A percentile compares a stretch with the other conserved stretches of the same genome.
Conservation (phyloP, 495 filamentous ascomycete genomes). For the Trichoderma orchidacearum region DNA sequence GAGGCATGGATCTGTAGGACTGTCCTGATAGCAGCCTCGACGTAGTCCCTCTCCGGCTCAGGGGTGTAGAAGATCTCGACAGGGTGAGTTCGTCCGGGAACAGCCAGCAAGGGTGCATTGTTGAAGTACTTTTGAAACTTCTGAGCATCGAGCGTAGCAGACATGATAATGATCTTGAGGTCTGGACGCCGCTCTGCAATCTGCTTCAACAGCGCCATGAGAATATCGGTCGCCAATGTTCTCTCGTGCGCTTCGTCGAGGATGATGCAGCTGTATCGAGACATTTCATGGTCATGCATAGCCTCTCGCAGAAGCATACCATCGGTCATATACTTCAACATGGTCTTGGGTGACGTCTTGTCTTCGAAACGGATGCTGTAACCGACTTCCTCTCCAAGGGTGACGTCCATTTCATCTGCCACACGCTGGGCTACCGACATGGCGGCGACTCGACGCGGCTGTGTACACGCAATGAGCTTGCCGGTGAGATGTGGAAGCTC, state of each 20-base stretch:
- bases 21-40: conserved; percentile 86
- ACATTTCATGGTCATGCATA: conserved; percentile 89
- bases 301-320: conserved; percentile 97
- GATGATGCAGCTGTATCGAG: conserved; percentile 93
- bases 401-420: conserved; percentile 90
- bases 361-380: conserved; percentile 99
- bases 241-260: conserved; percentile 97
- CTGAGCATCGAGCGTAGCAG: conserved; percentile 87
- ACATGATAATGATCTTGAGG: conserved; percentile 97
- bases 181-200: conserved; percentile 66
- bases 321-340: conserved; percentile 99
- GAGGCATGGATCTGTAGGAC: conserved; percentile 92
- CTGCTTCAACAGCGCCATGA: conserved; percentile 91
- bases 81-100: conserved; percentile 89
- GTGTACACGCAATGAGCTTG: conserved; percentile 94
- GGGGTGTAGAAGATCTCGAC: conserved; percentile 99
- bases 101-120: conserved; percentile 81
- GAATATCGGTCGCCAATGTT: conserved; percentile 85
- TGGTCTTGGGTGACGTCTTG: conserved; percentile 76
- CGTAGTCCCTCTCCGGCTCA: conserved; percentile 90
- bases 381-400: conserved; percentile 87
- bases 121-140: conserved; percentile 99
- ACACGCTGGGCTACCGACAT: conserved; percentile 99
- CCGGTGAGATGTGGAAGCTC: conserved; percentile 73
- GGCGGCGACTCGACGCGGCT: conserved; percentile 93